phyloP scores from a whole-genome alignment of 805 yeast species.

The Cephaloascus fragrans region DNA sequence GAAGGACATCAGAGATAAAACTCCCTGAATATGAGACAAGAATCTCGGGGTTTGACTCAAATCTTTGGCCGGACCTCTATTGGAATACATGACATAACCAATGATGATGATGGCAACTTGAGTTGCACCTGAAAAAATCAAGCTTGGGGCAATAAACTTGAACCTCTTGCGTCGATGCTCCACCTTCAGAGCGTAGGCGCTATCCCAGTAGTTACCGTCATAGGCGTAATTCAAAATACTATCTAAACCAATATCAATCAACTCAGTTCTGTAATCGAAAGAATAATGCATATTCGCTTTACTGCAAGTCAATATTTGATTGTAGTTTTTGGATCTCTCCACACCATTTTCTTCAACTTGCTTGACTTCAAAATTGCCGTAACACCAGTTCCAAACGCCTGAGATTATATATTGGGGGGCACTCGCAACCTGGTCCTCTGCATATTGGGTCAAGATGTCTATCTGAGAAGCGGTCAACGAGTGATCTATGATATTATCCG shows the following conservation, averaged over 20 bases:
- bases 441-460: constrained; percentile 31
- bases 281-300: constrained; percentile 11
- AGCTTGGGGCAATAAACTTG: constrained; percentile 16
- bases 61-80: constrained; percentile 21
- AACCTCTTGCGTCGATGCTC: constrained; percentile 8
- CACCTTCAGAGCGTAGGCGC: constrained; percentile 6
- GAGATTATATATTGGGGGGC: constrained; percentile 40
- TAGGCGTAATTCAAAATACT: constrained; percentile 41
- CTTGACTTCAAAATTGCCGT: constrained; percentile 24
- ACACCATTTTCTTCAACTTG: constrained; percentile 5
- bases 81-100: constrained; percentile 24
- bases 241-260: constrained; percentile 28
- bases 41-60: constrained; percentile 19
- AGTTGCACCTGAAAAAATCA: constrained; percentile 15
- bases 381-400: constrained; percentile 35
- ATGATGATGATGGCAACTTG: constrained; percentile 18
- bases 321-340: constrained; percentile 2
- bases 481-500: constrained; percentile 15
- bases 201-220: constrained; percentile 9
- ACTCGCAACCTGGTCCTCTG: constrained; percentile 30
- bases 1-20: constrained; percentile 22
- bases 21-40: constrained; percentile 24
- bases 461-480: constrained; percentile 41
- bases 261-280: constrained; percentile 35
- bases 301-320: constrained; percentile 15